Evolutionary conservation across 805 yeast species (phyloP).

Genomic region (Saccharomycopsis fodiens): DNA sequence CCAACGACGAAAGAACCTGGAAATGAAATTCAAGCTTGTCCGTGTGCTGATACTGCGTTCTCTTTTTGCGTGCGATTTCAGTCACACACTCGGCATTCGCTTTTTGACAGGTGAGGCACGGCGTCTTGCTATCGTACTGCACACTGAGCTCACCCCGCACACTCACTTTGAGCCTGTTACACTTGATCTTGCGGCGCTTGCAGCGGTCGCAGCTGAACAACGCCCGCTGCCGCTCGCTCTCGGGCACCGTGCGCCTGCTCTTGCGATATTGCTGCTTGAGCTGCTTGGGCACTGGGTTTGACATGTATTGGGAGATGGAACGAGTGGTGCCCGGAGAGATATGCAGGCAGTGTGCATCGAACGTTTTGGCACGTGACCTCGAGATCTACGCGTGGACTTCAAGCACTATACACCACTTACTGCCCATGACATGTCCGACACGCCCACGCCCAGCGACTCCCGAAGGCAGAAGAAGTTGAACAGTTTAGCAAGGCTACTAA

Average conservation of each 20-base stretch:
- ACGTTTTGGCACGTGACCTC: no score
- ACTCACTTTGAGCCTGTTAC: conserved; percentile 6
- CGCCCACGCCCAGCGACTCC: no score
- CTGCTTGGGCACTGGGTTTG: neutral
- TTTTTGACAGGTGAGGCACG: conserved; percentile 15
- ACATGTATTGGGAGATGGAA: neutral
- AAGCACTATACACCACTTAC: no score
- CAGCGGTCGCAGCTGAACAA: conserved; percentile 18
- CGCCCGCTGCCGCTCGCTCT: conserved; percentile 15
- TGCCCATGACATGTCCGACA: no score
- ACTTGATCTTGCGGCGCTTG: conserved; percentile 18
- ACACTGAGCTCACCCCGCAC: conserved; percentile 5
- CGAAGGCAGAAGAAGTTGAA: conserved; percentile 14
- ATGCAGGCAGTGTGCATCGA: no score
- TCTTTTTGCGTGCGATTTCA: conserved; percentile 13
- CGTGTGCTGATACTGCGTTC: neutral
- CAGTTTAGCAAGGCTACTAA: conserved; percentile 26
- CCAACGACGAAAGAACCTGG: conserved; percentile 6
- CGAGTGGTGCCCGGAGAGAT: no score
- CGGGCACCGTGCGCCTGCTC: conserved; percentile 13
- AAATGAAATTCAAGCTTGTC: conserved; percentile 13
- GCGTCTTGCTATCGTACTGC: conserved; percentile 12
- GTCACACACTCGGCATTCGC: conserved; percentile 15
- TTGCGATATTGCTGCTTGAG: conserved; percentile 6
- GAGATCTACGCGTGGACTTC: no score